Percentiles rank a stretch among this genome's conserved stretches.
phyloP scores from a whole-genome alignment of 768 basidiomycete genomes.

The Arthromyces matolae region DNA sequence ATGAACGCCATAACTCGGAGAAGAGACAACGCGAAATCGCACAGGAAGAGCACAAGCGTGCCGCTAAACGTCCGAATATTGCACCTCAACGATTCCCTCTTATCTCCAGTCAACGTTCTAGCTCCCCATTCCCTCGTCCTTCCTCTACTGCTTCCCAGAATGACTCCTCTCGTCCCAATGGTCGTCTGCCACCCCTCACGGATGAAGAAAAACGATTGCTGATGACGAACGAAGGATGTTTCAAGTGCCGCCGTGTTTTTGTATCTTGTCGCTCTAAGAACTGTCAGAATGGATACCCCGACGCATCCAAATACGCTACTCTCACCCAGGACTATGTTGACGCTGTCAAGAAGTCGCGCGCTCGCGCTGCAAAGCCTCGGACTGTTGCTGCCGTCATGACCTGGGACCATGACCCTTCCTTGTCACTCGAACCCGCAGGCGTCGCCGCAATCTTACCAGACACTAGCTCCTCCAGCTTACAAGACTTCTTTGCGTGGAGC shows the following conservation, averaged over 20 bases:
- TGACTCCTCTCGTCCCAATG: not conserved
- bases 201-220: constrained; percentile 13
- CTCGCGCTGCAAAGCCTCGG: constrained; percentile 4
- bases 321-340: constrained; percentile 8
- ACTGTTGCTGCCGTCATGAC: constrained; percentile 8
- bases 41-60: no score
- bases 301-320: constrained; percentile 12
- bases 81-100: no score
- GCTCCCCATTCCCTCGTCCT: not conserved
- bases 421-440: no score
- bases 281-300: constrained; percentile 21
- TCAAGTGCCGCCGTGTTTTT: constrained; percentile 20
- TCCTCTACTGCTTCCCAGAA: not conserved
- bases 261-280: constrained; percentile 8
- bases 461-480: no score
- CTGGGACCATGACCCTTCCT: constrained; percentile 11
- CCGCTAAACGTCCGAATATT: no score
- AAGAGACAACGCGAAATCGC: no score
- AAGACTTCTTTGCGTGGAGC: no score
- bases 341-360: not conserved
- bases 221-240: constrained; percentile 17
- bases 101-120: constrained; percentile 14
- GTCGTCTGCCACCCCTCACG: constrained; percentile 1
- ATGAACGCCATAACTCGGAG: no score
- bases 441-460: constrained; percentile 18